Base-by-base conservation (phyloP, 1,284 basidiomycete species). In the Microbotryomycetes sp. region DNA sequence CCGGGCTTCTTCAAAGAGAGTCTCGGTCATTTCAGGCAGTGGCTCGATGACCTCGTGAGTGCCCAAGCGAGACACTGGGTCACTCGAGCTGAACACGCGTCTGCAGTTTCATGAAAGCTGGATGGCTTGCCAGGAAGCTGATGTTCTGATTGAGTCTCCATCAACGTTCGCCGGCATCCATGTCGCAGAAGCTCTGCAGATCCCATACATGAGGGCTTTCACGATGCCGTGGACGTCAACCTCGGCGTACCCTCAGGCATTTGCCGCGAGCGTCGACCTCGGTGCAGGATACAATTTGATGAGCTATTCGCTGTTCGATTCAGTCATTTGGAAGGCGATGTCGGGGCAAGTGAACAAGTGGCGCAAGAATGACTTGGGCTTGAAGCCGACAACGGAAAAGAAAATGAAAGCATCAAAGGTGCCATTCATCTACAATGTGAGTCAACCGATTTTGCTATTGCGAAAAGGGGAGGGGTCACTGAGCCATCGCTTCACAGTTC, bases 371-470 rank as follows among this genome's bases (percentile, higher is more conserved):
- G 75, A 82, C 11, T 76, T 97, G 16, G 81, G 82, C 31, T 82
- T 97, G 51, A 81, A 81, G 4, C 80, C 85, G 57, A 97, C 94
- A 6, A 91, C 80, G 63, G 78, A 93, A 29, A 92, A 97, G 76
- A 90, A 86, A 76, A 86, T 97, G 82, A 90, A 93, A 72, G 89
- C 87, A 49, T 89, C 96, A 77, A 92, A 91, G 77, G 89, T 93
- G 50, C 94, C 94, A 1, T 97, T 97, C 79, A 77, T 97, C 56
- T 97, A 97, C 77, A 97, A 96, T 74, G 97, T 97, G 74, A 93
- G 89, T 41, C 11, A 11, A 9, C 11, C 18, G 35, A 41, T n/a
- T n/a, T n/a, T n/a, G n/a, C n/a, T n/a, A n/a, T n/a, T n/a, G n/a
- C n/a, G n/a, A n/a, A n/a, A n/a, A n/a, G n/a, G n/a, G n/a, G n/a